Evolutionary conservation across 768 basidiomycete genomes (phyloP), one percentile per base, ranked within the genome.

Genomic region (Kwoniella heveanensis): DNA sequence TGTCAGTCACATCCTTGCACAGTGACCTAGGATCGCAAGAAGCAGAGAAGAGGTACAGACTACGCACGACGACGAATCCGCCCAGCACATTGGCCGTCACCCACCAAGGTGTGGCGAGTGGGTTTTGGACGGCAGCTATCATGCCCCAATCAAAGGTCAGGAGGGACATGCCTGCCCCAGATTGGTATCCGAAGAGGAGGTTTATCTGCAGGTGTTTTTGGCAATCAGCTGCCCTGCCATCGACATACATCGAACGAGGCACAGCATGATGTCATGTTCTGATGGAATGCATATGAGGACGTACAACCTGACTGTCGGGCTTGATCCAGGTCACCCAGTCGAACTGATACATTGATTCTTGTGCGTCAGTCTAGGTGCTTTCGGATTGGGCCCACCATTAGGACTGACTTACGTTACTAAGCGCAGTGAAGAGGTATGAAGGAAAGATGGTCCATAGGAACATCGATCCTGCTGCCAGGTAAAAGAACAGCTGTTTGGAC

Each of bases 311-410:
- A 37, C 59, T 65, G 37, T 64, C 47, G 9, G 70, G 70, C 21
- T 51, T 60, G 57, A 71, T 71, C 70, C 70, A 71, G 27, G 70
- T 71, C 25, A 68, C 66, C 66, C 63, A 71, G 36, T 71, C 70
- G 50, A 68, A 71, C 62, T 70, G 55, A 24, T 29, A 9, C 10
- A 2, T 17, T 19, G 48, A 48, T 19, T 37, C 22, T 26, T 50
- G 17, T 30, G 26, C 21, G 6, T 32, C 13, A n/a, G 3, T n/a
- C n/a, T n/a, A 24, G 10, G n/a, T 29, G 24, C 24, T 36, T 6
- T 32, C 13, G 32, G 5, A 32, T 32, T 6, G 32, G 13, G 32
- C 32, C 7, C 13, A 13, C 13, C 32, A 32, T 32, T 13, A 32
- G 32, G 13, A 32, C 32, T 32, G n/a, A 64, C 60, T 25, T 44